These are phyloP conservation scores for Fusarium chlamydosporum DNA, from an alignment of 2,329 filamentous ascomycete species.

Conservation along the genomic window DNA sequence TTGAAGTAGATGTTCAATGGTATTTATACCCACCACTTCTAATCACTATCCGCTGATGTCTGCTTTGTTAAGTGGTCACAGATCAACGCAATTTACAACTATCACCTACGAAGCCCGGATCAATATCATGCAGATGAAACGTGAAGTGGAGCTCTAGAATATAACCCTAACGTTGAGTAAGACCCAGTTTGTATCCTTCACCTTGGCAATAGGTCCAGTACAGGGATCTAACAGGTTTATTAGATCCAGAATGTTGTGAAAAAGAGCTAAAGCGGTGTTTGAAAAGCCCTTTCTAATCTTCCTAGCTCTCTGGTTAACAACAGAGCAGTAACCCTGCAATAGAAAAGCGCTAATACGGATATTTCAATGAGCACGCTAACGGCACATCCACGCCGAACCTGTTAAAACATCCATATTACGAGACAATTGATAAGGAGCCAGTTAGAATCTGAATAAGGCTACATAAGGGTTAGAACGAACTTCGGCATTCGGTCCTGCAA, in stretches of 20 bases:
- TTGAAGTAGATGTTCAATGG: background rate
- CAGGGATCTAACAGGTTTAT: background rate
- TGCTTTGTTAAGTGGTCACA: background rate
- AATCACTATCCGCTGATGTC: background rate
- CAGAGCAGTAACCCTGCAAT: background rate
- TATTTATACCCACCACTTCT: background rate
- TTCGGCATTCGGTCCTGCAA: too few relatives aligned
- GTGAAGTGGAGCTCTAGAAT: too few relatives aligned
- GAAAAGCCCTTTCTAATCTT: background rate
- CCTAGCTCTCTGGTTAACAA: background rate
- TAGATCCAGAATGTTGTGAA: background rate
- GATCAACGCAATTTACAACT: background rate
- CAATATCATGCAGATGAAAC: background rate
- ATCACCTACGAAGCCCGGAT: background rate
- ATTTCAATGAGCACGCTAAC: too few relatives aligned
- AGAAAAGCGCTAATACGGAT: background rate
- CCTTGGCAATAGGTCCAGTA: background rate
- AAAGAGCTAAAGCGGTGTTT: background rate
- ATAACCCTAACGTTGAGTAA: too few relatives aligned
- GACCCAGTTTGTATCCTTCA: too few relatives aligned
- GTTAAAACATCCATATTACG: too few relatives aligned
- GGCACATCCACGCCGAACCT: too few relatives aligned
- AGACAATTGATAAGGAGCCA: too few relatives aligned
- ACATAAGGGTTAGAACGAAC: background rate
- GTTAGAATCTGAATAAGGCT: too few relatives aligned